A percentile compares a stretch with the other conserved stretches of the same genome.
Conservation (phyloP, 108 stramenopile genomes). For the Parietichytrium sp. region DNA sequence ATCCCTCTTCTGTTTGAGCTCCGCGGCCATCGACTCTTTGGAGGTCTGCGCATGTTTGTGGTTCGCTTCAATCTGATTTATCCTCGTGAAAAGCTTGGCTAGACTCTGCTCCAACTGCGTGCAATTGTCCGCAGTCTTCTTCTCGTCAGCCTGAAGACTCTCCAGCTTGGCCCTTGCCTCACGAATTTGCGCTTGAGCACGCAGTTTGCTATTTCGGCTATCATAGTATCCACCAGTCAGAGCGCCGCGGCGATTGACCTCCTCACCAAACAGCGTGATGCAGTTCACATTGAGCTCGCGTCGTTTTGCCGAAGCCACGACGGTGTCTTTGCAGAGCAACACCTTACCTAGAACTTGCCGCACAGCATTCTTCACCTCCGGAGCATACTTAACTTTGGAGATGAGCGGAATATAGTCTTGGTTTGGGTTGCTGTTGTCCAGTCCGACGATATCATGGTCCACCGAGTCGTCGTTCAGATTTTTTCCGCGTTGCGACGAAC, state of each 20-base stretch:
- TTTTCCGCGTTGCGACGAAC: constrained; percentile 50
- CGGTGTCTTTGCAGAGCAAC: constrained; percentile 63
- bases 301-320: background rate
- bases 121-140: constrained; percentile 58
- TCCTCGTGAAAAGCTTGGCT: constrained; percentile 66
- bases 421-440: constrained; percentile 52
- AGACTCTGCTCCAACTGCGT: constrained; percentile 69
- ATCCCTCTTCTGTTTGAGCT: background rate
- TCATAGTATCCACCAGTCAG: constrained; percentile 86
- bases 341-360: constrained; percentile 86
- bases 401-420: constrained; percentile 46
- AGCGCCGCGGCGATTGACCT: constrained; percentile 83
- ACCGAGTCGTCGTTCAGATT: constrained; percentile 65
- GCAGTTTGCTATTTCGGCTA: constrained; percentile 48
- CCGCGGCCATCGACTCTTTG: background rate
- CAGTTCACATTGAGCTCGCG: constrained; percentile 76
- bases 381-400: constrained; percentile 64
- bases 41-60: constrained; percentile 50
- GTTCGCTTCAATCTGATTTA: constrained; percentile 72
- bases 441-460: constrained; percentile 65
- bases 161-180: constrained; percentile 59
- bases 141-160: constrained; percentile 57
- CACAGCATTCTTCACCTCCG: constrained; percentile 79
- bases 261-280: constrained; percentile 94
- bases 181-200: constrained; percentile 60